Base-by-base conservation (phyloP, 345 rosid species). In the Melastoma malabathricum region DNA sequence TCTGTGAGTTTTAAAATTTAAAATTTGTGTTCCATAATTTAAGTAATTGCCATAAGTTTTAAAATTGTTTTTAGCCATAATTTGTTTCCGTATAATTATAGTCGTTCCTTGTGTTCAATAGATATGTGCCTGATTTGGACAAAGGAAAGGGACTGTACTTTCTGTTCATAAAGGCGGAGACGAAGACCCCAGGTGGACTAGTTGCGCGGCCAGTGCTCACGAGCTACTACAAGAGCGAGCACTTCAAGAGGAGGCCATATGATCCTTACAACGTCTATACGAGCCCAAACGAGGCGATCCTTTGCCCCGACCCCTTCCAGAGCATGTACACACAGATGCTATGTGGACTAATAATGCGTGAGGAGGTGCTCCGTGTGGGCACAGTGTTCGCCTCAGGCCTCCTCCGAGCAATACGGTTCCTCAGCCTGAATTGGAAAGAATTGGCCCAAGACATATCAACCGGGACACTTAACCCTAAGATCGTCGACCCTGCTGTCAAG, bases 61-160 rank as follows among this genome's bases (percentile, higher is more conserved):
- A 9, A 44, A 43, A 5, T 18, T 43, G 58, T 18, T 41, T 41
- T 43, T 17, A 6, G 4, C 4, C 15, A 1, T 14, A 6, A 38
- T 38, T 16, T 13, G 15, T 23, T 34, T 14, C 47, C 15, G 1
- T 43, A 41, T 54, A 2, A 23, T 38, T 15, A 13, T 20, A 5
- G 17, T 13, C 22, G 12, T 17, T 17, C 12, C 17, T 46, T 25
- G 12, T 27, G 17, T 60, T 57, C 10, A 60, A 68, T 67, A 89
- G 95, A 14, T 83, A 74, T 57, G 93, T 86, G 59, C 83, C 77
- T 0, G 90, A 83, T 1, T 56, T 89, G 70, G 84, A 89, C 69
- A 81, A 89, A 59, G 97, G 97, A 60, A 89, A 89, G 41, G 95
- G 81, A 2, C 69, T 89, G 10, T 81, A 86, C 55, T 71, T 71